Conservation (phyloP, 1,284 basidiomycete species). For the Amylostereum chailletii region DNA sequence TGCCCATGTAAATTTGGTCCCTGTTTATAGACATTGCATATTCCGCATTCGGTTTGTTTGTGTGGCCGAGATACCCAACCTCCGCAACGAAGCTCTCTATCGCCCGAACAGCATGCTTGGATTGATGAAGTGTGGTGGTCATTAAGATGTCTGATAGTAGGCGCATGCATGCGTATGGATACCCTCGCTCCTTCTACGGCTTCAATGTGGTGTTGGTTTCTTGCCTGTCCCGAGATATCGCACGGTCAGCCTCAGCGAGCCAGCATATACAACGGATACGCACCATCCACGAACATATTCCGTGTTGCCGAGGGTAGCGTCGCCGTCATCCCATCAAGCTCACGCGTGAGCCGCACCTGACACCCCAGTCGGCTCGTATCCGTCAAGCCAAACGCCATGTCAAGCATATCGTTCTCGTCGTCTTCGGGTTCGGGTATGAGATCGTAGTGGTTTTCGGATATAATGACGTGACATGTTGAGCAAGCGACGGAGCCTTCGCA, state of each 20-base stretch:
- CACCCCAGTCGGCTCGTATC: slow-evolving; percentile 83
- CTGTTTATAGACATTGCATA: too few species aligned
- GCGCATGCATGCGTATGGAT: neutral
- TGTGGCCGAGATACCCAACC: too few species aligned
- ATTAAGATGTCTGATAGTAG: neutral
- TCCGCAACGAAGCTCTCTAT: too few species aligned
- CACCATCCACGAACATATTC: slow-evolving; percentile 96
- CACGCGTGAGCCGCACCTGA: slow-evolving; percentile 79
- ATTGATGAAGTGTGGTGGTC: too few species aligned
- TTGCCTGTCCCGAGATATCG: slow-evolving; percentile 9
- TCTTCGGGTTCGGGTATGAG: slow-evolving; percentile 86
- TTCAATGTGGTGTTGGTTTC: slow-evolving; percentile 11
- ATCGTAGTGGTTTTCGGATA: slow-evolving; percentile 80
- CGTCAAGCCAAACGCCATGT: slow-evolving; percentile 95
- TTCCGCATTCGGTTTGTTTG: too few species aligned
- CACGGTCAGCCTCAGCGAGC: neutral
- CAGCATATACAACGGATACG: slow-evolving; percentile 14
- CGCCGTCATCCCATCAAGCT: slow-evolving; percentile 83
- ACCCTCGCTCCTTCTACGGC: neutral
- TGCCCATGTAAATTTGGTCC: slow-evolving; percentile 29
- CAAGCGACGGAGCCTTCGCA: slow-evolving; percentile 97
- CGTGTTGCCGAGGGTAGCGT: slow-evolving; percentile 87
- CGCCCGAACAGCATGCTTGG: too few species aligned
- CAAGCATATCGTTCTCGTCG: slow-evolving; percentile 98
- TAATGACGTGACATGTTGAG: slow-evolving; percentile 95